Conservation (phyloP, 2,329 filamentous ascomycete species). For the Daldinia sp. region DNA sequence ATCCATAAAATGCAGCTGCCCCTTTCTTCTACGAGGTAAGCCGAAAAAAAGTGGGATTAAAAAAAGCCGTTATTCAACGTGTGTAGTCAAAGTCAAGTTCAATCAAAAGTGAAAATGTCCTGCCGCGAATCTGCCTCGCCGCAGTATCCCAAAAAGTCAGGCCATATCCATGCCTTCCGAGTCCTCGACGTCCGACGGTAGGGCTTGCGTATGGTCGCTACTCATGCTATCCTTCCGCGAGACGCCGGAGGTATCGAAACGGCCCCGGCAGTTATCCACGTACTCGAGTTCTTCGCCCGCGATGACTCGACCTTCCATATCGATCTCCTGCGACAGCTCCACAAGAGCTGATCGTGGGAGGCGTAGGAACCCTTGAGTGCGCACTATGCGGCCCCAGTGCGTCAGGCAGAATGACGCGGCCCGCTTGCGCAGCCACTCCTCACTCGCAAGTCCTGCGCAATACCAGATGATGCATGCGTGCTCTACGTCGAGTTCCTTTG, state of each 20-base stretch:
- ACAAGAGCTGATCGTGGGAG: conserved; percentile 84
- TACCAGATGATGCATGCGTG: conserved; percentile 98
- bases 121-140: background rate
- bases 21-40: conserved; percentile 1
- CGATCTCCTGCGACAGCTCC: conserved; percentile 92
- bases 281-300: conserved; percentile 84
- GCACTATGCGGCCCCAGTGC: conserved; percentile 94
- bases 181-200: conserved; percentile 70
- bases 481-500: conserved; percentile 91
- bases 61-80: conserved; percentile 21
- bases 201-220: conserved; percentile 68
- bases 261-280: conserved; percentile 63
- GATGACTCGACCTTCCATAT: conserved; percentile 90
- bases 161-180: conserved; percentile 73
- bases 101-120: conserved; percentile 1
- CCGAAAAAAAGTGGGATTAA: conserved; percentile 8
- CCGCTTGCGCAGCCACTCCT: conserved; percentile 92
- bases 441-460: conserved; percentile 86
- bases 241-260: conserved; percentile 57
- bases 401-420: conserved; percentile 90
- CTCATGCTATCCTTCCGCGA: conserved; percentile 70
- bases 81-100: background rate
- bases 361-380: conserved; percentile 86
- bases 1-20: conserved; percentile 25
- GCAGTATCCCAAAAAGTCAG: conserved; percentile 31